A percentile compares a stretch with the other conserved stretches of the same genome.
Conservation (phyloP, 768 basidiomycete genomes). For the Pseudohyphozyma bogoriensis region DNA sequence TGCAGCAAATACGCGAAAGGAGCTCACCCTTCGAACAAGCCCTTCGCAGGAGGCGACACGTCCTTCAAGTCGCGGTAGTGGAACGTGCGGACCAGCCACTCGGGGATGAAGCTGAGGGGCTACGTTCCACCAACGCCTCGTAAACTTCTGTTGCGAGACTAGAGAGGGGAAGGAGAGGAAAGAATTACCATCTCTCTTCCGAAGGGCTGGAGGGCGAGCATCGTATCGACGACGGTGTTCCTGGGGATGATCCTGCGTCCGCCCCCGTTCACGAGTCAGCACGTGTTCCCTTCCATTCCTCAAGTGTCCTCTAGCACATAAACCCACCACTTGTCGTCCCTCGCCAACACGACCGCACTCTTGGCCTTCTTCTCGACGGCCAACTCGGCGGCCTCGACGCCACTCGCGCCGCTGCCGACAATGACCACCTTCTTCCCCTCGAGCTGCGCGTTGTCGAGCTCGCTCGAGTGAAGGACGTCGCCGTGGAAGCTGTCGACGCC, state of each 20-base stretch:
- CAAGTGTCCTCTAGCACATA: background rate
- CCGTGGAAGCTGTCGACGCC: slow-evolving; percentile 40
- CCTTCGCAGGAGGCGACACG: slow-evolving; percentile 24
- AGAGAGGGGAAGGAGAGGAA: too few relatives aligned
- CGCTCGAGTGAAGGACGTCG: slow-evolving; percentile 45
- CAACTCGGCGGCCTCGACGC: slow-evolving; percentile 45
- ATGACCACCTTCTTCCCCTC: slow-evolving; percentile 44
- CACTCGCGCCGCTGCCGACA: slow-evolving; percentile 50
- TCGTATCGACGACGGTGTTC: slow-evolving; percentile 46
- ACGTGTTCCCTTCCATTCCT: background rate
- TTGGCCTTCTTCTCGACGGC: slow-evolving; percentile 39
- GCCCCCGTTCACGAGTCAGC: background rate
- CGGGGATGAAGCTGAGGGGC: background rate
- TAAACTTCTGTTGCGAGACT: too few relatives aligned
- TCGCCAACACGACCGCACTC: slow-evolving; percentile 37
- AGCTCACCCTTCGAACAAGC: slow-evolving; percentile 45
- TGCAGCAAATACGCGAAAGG: slow-evolving; percentile 35
- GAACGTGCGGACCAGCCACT: slow-evolving; percentile 12
- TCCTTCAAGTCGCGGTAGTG: slow-evolving; percentile 18
- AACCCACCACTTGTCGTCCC: slow-evolving; percentile 38
- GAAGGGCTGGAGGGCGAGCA: slow-evolving; percentile 48
- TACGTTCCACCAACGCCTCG: too few relatives aligned
- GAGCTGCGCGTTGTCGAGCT: slow-evolving; percentile 42
- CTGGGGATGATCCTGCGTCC: slow-evolving; percentile 39
- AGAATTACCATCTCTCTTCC: slow-evolving; percentile 45